Evolutionary conservation across 148 eudicot species (phyloP), one percentile per base, ranked within the genome.

Genomic region (Suaeda aralocaspica): DNA sequence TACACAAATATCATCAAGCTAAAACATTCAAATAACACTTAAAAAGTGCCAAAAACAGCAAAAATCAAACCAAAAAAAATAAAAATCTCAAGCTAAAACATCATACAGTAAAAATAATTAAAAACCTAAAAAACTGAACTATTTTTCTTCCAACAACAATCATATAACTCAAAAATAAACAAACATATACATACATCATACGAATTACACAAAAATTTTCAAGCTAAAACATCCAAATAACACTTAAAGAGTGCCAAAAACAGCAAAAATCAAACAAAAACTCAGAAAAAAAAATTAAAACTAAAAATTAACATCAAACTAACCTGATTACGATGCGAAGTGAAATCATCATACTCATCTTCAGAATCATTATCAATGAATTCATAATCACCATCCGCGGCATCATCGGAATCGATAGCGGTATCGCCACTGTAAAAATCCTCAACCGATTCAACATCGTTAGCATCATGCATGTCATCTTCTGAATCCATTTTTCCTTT

Each of bases 391-490:
- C 76, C 84, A 67, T 68, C 79, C 30, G 66, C 83, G 52, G 75
- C 86, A 59, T 80, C 87, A 71, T 86, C 92, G 18, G 88, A 82
- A 61, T 84, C 87, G 3, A 78, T 77, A 41, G 77, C 89, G 24
- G 78, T 81, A 9, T 82, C 95, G n/a, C 89, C 88, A 70, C 89
- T 85, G 70, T 84, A 84, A 68, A 79, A 88, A 60, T 84, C 90
- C 39, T 90, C 90, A 15, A 82, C 64, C 50, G 86, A 88, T 63
- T 85, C 89, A 10, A 74, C 80, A 58, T 89, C 91, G 69, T 81
- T 81, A 16, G 90, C 86, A 59, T 86, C 92, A 72, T 84, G 92
- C 89, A 84, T 82, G 62, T 90, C 96, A 61, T 87, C 96, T 48
- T 86, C 90, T 1, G 89, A 87, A 49, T 86, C 96, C 96, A 90